phyloP scores from a whole-genome alignment of 495 filamentous ascomycete genomes.

The Neurospora sp. region DNA sequence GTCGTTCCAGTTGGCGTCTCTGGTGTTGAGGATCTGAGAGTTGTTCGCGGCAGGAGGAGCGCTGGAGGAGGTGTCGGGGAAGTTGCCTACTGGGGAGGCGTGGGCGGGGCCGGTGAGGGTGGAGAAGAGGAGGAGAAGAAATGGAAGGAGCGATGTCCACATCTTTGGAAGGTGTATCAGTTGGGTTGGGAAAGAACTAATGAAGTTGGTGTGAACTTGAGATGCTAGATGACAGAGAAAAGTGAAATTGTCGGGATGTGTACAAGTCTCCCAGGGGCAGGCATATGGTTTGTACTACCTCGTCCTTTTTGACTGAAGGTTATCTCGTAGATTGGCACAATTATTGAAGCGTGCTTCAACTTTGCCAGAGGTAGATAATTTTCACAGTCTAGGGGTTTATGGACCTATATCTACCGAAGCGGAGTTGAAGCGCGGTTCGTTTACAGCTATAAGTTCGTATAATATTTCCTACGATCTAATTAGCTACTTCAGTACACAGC shows the following conservation, averaged over 20 bases:
- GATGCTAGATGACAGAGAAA: not conserved
- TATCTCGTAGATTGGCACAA: too few relatives aligned
- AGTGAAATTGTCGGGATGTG: not conserved
- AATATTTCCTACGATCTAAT: too few relatives aligned
- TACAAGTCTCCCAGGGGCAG: not conserved
- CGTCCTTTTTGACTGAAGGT: too few relatives aligned
- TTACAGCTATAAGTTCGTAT: too few relatives aligned
- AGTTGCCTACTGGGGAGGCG: not conserved
- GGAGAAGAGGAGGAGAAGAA: not conserved
- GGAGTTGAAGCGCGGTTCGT: too few relatives aligned
- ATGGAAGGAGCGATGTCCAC: not conserved
- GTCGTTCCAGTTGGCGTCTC: not conserved
- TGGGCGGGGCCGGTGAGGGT: not conserved
- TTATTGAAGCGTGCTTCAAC: too few relatives aligned
- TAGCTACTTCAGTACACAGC: too few relatives aligned
- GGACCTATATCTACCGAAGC: too few relatives aligned
- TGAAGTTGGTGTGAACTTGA: not conserved
- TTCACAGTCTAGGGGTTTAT: too few relatives aligned
- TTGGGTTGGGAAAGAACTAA: not conserved
- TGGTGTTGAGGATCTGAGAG: not conserved
- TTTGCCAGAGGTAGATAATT: too few relatives aligned
- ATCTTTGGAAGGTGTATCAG: not conserved
- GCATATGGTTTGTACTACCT: too few relatives aligned
- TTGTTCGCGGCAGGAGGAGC: not conserved
- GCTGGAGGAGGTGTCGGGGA: not conserved